Conservation (phyloP, 345 rosid species). For the Gossypium stocksii region DNA sequence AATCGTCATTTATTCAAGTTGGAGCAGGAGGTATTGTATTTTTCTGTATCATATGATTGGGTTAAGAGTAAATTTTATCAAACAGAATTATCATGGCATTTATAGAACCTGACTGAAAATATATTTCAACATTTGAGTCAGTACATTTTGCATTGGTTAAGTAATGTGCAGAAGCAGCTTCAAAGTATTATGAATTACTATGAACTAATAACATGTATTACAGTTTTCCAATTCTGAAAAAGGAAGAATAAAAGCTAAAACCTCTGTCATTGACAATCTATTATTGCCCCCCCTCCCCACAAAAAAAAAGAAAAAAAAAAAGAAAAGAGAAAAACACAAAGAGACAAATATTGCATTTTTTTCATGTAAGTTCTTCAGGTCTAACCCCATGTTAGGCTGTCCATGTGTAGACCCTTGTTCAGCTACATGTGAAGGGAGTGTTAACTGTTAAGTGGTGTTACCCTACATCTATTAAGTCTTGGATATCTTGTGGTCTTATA, state of each 20-base stretch:
- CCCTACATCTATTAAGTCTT: background rate
- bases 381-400: background rate
- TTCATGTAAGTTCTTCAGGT: background rate
- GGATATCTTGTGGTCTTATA: background rate
- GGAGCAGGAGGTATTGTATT: slow-evolving; percentile 79
- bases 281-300: no score
- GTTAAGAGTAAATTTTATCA: background rate
- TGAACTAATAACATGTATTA: background rate
- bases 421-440: background rate
- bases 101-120: background rate
- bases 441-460: background rate
- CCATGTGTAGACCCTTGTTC: background rate
- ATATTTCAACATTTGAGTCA: background rate
- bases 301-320: no score
- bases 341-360: no score
- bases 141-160: background rate
- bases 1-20: slow-evolving; percentile 95
- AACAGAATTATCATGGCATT: background rate
- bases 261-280: no score
- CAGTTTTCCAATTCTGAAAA: no score
- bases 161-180: background rate
- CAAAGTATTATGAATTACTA: background rate
- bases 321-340: no score
- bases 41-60: background rate
- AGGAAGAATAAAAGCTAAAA: no score